Evolutionary conservation across 768 basidiomycete species (phyloP).

Genomic region (Suillus decipiens): DNA sequence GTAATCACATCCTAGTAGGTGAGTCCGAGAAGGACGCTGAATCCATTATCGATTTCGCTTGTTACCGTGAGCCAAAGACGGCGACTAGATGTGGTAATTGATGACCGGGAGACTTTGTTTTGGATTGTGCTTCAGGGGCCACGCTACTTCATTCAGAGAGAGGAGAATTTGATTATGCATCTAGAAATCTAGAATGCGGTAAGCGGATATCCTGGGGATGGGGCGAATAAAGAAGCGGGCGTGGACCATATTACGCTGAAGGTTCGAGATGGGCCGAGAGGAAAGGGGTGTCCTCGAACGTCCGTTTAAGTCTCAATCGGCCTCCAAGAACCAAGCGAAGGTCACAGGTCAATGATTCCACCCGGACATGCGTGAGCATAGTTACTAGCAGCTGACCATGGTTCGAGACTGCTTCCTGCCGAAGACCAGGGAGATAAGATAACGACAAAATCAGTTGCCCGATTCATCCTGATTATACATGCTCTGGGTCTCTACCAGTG

Average conservation of each 20-base stretch:
- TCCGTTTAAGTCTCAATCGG: background rate
- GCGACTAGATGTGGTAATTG: constrained; percentile 7
- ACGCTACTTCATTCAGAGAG: background rate
- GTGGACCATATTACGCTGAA: background rate
- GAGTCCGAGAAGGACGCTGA: background rate
- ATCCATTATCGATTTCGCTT: background rate
- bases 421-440: constrained; percentile 7
- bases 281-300: background rate
- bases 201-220: background rate
- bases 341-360: background rate
- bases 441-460: background rate
- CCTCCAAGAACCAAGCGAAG: background rate
- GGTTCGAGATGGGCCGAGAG: background rate
- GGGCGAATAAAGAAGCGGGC: background rate
- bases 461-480: background rate
- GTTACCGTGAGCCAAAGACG: background rate
- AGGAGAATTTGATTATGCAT: background rate
- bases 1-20: background rate
- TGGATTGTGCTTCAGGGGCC: background rate
- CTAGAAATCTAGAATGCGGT: background rate
- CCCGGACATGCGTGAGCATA: background rate
- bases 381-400: background rate
- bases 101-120: constrained; percentile 2
- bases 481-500: background rate
- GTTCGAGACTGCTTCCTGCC: background rate